Percentiles rank a stretch among this genome's conserved stretches.
These are phyloP conservation scores for Eragrostis curvula DNA, from an alignment of 176 grass and related monocot species.

Conservation along the genomic window DNA sequence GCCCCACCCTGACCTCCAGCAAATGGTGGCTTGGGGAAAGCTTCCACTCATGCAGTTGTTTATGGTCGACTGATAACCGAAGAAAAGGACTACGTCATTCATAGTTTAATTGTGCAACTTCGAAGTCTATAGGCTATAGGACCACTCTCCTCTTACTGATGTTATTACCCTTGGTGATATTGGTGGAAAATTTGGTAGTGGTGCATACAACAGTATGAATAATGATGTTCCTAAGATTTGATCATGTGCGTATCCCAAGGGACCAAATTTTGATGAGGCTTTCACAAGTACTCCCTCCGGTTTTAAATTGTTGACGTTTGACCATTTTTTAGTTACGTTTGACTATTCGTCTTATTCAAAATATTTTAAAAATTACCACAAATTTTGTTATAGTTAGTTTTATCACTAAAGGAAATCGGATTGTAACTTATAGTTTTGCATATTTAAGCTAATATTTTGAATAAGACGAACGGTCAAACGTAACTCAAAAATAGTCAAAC, in stretches of 20 bases:
- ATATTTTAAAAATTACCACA: no score
- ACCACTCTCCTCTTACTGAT: conserved; percentile 90
- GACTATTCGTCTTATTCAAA: no score
- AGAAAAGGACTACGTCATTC: conserved; percentile 89
- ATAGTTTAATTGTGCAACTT: conserved; percentile 96
- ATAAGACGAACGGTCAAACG: no score
- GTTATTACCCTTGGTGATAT: conserved; percentile 95
- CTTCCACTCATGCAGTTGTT: conserved; percentile 91
- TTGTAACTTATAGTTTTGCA: no score
- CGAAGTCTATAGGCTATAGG: conserved; percentile 95
- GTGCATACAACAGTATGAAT: conserved; percentile 97
- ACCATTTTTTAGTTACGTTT: no score
- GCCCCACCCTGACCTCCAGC: conserved; percentile 95
- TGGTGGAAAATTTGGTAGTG: conserved; percentile 93
- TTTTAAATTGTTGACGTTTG: no score
- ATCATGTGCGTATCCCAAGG: conserved; percentile 95
- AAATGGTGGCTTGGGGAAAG: conserved; percentile 97
- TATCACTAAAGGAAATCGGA: no score
- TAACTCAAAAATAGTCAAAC: no score
- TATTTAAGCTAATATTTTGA: no score
- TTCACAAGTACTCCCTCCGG: no score
- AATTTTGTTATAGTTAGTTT: no score
- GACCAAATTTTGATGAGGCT: conserved; percentile 97
- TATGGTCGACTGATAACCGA: conserved; percentile 89
- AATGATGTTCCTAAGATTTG: conserved; percentile 90